Evolutionary conservation across 805 yeast genomes (phyloP).

Genomic region (Torulaspora delbrueckii): DNA sequence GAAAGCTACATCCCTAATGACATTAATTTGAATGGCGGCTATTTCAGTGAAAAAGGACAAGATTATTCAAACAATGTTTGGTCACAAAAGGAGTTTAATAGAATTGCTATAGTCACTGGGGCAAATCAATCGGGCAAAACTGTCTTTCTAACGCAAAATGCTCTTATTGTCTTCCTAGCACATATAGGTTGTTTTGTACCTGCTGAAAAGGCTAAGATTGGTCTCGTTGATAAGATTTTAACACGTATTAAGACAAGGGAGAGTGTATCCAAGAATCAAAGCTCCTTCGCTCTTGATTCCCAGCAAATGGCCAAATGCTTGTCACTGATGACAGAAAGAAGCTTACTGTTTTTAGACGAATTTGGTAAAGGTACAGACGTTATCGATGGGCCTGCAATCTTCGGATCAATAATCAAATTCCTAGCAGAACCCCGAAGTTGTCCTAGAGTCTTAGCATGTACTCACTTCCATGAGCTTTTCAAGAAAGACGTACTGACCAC

Average conservation of each 20-base stretch:
- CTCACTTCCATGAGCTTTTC: conserved; percentile 44
- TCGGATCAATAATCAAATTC: conserved; percentile 37
- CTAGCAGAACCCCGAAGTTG: conserved; percentile 18
- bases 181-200: no score
- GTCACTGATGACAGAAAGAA: conserved; percentile 37
- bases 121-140: no score
- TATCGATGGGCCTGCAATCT: conserved; percentile 40
- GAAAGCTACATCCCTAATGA: no score
- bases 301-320: conserved; percentile 43
- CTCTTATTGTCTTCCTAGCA: no score
- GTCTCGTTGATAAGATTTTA: conserved; percentile 43
- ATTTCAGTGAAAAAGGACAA: no score
- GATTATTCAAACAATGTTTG: no score
- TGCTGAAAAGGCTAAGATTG: conserved; percentile 42
- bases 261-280: conserved; percentile 36
- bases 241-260: conserved; percentile 44
- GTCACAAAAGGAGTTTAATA: no score
- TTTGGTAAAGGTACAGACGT: conserved; percentile 52
- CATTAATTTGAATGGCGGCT: no score
- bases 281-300: conserved; percentile 50
- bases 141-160: no score
- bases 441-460: conserved; percentile 36
- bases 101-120: no score
- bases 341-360: conserved; percentile 48
- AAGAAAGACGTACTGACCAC: conserved; percentile 22